Base-by-base conservation (phyloP, 1,139 yeast species). In the Zygosaccharomyces sapae region DNA sequence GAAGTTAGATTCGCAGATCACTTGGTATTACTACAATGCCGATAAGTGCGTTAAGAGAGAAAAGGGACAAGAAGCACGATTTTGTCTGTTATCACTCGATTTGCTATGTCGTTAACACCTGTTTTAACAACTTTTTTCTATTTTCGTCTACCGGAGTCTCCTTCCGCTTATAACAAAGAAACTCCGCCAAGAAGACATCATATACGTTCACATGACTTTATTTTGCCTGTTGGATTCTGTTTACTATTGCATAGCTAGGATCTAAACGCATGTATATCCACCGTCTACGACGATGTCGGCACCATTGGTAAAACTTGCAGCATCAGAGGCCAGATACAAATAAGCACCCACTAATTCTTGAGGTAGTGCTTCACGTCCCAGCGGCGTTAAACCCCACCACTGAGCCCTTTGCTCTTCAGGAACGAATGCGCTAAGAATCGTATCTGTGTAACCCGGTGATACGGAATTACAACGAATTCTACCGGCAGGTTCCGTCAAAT, bases 271-370 rank as follows among this genome's bases (percentile, higher is more conserved):
- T 5, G 54, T 51, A 41, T 86, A 87, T 42, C 95, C 96, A 57
- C 96, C 96, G 61, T 88, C 96, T 46, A 87, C 89, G 43, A 77
- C 73, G 50, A 88, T 70, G 59, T 88, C 94, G 31, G 86, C 64
- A 38, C 96, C 96, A 10, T 96, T 86, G 47, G 94, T 84, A 69
- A 76, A 88, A 19, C 87, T 79, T 33, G 89, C 77, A 12, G 96
- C 96, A 61, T 86, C 83, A 10, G 88, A 79, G 3, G 95, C 96
- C 58, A 88, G 71, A 70, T 86, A 88, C 45, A 88, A 73, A 68
- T 86, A 88, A 4, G 95, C 94, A 51, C 96, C 96, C 13, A 82
- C 88, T 56, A 88, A 72, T 67, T 88, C 96, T 58, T 80, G 79
- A 29, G 94, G 79, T 47, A 77, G 70, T 38, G 85, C 86, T 65